These are phyloP conservation scores for Escovopsis sp. DNA, from an alignment of 2,329 filamentous ascomycete species.

Conservation along the genomic window DNA sequence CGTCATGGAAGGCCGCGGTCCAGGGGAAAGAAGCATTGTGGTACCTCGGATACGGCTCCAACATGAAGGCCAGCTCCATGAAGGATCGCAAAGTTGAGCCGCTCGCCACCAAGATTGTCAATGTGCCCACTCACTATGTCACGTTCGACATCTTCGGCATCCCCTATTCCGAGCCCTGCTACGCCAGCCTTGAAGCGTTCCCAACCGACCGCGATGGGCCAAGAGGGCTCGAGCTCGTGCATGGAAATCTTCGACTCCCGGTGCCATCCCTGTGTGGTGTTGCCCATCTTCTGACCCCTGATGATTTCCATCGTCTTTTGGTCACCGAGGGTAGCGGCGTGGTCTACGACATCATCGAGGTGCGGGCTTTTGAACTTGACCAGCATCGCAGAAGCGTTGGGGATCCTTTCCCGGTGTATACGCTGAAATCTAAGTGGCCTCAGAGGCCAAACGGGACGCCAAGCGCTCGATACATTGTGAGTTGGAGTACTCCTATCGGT, in stretches of 20 bases:
- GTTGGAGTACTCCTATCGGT: neutral
- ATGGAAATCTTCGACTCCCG: neutral
- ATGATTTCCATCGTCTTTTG: conserved; percentile 2
- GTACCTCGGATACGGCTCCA: conserved; percentile 6
- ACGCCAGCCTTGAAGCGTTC: conserved; percentile 3
- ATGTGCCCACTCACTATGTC: conserved; percentile 3
- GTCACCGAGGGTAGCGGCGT: conserved; percentile 4
- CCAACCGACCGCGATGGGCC: neutral
- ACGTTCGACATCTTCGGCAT: conserved; percentile 5
- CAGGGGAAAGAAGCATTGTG: neutral
- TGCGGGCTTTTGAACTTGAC: conserved; percentile 1
- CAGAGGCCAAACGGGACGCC: conserved; percentile 3
- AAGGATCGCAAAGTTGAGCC: conserved; percentile 2
- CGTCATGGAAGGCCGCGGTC: conserved; percentile 1
- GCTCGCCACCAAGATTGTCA: conserved; percentile 3
- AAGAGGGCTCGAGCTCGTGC: neutral
- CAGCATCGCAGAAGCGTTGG: neutral
- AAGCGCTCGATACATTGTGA: conserved; percentile 4
- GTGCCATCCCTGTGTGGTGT: conserved; percentile 4
- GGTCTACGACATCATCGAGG: conserved; percentile 2
- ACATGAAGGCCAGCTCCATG: conserved; percentile 5
- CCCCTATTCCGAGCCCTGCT: conserved; percentile 4
- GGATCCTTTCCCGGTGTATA: neutral
- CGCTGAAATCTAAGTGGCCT: conserved; percentile 4
- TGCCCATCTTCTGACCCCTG: conserved; percentile 2